Conservation (phyloP, 2,329 filamentous ascomycete genomes). For the Alternaria brassicae region DNA sequence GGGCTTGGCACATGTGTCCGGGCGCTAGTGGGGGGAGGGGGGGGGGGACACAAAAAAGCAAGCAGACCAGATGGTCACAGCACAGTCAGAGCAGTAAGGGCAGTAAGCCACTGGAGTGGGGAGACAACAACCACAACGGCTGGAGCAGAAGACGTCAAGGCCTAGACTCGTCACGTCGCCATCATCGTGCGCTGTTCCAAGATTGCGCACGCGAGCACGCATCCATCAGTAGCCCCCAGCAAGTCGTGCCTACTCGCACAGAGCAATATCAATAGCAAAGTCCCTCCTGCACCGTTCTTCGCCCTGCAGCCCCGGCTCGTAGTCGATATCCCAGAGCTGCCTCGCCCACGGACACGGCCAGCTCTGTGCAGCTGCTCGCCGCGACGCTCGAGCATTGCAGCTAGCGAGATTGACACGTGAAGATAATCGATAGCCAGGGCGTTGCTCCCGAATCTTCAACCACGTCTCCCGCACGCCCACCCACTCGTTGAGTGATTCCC, state of each 20-base stretch:
- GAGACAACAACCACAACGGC: conserved; percentile 4
- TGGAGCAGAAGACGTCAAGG: neutral
- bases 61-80: neutral
- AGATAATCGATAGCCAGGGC: conserved; percentile 30
- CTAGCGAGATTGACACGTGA: conserved; percentile 42
- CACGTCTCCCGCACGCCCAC: conserved; percentile 20
- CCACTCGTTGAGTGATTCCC: conserved; percentile 23
- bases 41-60: conserved; percentile 3
- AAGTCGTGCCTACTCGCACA: conserved; percentile 37
- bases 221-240: conserved; percentile 34
- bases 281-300: conserved; percentile 15
- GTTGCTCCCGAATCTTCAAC: conserved; percentile 20
- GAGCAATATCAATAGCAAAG: conserved; percentile 10
- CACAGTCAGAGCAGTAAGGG: neutral
- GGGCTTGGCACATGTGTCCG: conserved; percentile 20
- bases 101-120: neutral
- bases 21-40: conserved; percentile 15
- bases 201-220: conserved; percentile 46
- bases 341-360: neutral
- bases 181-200: conserved; percentile 17
- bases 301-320: conserved; percentile 6
- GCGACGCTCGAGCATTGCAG: conserved; percentile 10
- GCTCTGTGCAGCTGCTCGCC: conserved; percentile 8
- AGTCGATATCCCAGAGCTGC: conserved; percentile 1
- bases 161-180: conserved; percentile 8